Evolutionary conservation across 306 rosid genomes (phyloP).

Genomic region (Corylus heterophylla): DNA sequence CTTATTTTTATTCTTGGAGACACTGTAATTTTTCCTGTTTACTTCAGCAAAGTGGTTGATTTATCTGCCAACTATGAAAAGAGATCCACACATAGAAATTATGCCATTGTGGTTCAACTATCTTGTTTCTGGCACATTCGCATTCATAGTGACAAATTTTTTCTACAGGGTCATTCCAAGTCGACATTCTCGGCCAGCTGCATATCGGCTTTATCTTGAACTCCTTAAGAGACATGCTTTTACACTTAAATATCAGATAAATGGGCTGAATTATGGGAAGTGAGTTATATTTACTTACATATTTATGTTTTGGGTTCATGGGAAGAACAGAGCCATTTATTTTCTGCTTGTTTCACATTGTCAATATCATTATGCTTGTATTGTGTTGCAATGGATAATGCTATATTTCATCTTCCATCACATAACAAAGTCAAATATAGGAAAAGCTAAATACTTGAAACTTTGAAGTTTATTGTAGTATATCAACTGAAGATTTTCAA

Average conservation of each 20-base stretch:
- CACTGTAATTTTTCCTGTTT: neutral
- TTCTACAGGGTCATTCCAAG: constrained; percentile 81
- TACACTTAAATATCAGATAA: constrained; percentile 67
- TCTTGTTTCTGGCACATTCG: constrained; percentile 9
- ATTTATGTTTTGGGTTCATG: neutral
- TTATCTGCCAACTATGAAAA: neutral
- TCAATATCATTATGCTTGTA: neutral
- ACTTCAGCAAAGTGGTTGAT: neutral
- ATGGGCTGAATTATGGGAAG: constrained; percentile 61
- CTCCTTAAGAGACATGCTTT: constrained; percentile 76
- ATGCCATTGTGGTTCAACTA: constrained; percentile 5
- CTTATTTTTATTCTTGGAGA: neutral
- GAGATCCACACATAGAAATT: neutral
- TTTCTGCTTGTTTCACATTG: neutral
- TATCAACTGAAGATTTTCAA: neutral
- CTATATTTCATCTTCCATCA: neutral
- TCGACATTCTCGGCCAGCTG: constrained; percentile 72
- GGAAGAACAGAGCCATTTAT: neutral
- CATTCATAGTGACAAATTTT: neutral
- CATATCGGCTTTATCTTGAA: constrained; percentile 84
- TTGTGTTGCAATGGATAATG: neutral
- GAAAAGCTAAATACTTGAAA: neutral
- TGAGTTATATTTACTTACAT: constrained; percentile 33
- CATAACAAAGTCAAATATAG: neutral
- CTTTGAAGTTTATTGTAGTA: neutral